Evolutionary conservation across 257 asterid species (phyloP), one percentile per base, ranked within the genome.

Genomic region (Solanum neorickii): DNA sequence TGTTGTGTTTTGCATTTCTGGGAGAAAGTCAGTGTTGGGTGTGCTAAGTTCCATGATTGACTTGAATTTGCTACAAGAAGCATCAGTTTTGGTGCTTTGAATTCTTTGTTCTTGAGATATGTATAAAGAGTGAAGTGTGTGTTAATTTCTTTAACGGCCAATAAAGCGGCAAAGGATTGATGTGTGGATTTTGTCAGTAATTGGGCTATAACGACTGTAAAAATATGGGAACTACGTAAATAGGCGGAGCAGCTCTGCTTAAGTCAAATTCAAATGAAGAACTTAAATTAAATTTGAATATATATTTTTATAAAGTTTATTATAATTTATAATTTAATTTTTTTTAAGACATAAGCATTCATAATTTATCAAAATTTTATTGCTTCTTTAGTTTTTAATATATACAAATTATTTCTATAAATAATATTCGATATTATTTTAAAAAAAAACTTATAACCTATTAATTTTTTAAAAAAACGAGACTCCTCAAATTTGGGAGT

Each of bases 1-100:
- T 37, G 68, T 86, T 93, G 95, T 84, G 96, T 94, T 90, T 83
- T 94, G 91, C 95, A 95, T 86, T 90, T 92, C 59, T 94, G 90
- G 23, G 93, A 87, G 33, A 91, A 60, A 82, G 87, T 41, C 3
- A 91, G 86, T 3, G 93, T 66, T 49, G 93, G 92, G 75, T 87
- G 86, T 3, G 90, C 66, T 25, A 89, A 87, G 87, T 89, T 94
- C 96, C 97, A 95, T 88, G 94, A 91, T 70, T 92, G 95, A 89
- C 72, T 77, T 82, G 95, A 92, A 65, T 89, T 90, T 33, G 86
- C 92, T 73, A 88, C 90, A 31, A 92, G 88, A 56, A 91, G 90
- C 94, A 94, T 92, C 82, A 87, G 91, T 47, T 87, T 87, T 75
- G 87, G 70, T 74, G 84, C 25, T 62, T 65, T 12, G 41, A 27